Evolutionary conservation across 2,329 filamentous ascomycete species (phyloP), one percentile per base, ranked within the genome.

Genomic region (Neoarthrinium moseri): DNA sequence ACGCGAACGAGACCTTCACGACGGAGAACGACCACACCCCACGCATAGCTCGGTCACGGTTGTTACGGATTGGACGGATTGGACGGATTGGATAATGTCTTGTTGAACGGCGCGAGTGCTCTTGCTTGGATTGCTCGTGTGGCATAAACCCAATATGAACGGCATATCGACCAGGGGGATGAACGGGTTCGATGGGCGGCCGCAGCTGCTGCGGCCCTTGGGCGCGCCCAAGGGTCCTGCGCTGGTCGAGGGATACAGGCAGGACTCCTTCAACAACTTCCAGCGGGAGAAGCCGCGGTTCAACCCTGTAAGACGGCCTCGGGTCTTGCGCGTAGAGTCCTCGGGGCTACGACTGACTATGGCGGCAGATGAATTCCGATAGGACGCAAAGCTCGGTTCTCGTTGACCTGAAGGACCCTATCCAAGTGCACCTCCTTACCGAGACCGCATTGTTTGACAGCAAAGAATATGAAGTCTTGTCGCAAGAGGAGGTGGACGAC

Each of bases 391-490:
- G 74, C 56, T 81, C 80, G 17, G 68, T 68, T 4, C 70, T 78
- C 10, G 74, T 84, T 54, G 80, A 86, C 56, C 71, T 85, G 43
- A 80, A 81, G 52, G 87, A 89, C 64, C 80, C 76, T 49, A 87
- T 99, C 35, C 87, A 91, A 57, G 84, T 96, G 64, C 95, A 97
- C 65, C 73, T 99, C 37, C 79, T 99, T 48, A 91, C 94, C 51
- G 92, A 97, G 71, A 97, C 90, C 17, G 94, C 94, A 17, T 81
- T 99, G 49, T 81, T 85, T 49, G 94, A 99, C 68, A 95, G 91
- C 71, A 86, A 84, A 60, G 74, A 84, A 56, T 99, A 85, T 64
- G 85, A 92, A 61, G 84, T 99, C 20, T 66, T 99, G 50, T 89
- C 91, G 0, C 88, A 92, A 56, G 91, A 96, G 63, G 91, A 97